Evolutionary conservation across 75 land plant genomes (phyloP).

Genomic region (Chamaecyparis obtusa): DNA sequence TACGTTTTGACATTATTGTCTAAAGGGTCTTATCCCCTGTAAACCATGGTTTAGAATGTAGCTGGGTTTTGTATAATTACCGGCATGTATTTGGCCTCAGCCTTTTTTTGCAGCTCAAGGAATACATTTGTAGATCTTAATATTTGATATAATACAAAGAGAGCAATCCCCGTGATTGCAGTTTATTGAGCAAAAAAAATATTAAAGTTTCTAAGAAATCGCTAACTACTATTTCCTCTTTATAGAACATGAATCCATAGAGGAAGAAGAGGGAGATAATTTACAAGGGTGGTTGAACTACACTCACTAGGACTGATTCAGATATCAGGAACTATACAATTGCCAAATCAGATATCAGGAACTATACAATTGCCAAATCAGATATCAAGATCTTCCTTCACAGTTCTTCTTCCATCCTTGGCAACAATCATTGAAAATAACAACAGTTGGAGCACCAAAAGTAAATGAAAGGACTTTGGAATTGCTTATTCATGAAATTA

Average conservation of each 20-base stretch:
- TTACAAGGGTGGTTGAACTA: not conserved
- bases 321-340: not conserved
- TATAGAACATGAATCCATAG: not conserved
- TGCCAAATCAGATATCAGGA: not conserved
- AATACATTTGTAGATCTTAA: no score
- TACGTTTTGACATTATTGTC: no score
- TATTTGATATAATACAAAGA: no score
- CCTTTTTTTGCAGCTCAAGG: no score
- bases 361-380: not conserved
- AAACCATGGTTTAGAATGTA: no score
- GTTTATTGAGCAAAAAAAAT: no score
- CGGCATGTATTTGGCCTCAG: no score
- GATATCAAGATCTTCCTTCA: not conserved
- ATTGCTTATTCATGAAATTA: no score
- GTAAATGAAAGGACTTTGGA: no score
- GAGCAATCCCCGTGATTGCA: no score
- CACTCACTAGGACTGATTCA: not conserved
- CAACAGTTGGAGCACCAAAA: not conserved
- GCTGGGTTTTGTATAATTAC: no score
- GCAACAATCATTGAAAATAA: not conserved
- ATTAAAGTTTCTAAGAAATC: not conserved
- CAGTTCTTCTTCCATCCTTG: not conserved
- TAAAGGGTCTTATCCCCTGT: no score
- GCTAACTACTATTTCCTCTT: not conserved
- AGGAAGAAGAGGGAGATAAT: not conserved